These are phyloP conservation scores for Asterella californica DNA, from an alignment of 225 moss, liverwort and hornwort species.

Conservation along the genomic window DNA sequence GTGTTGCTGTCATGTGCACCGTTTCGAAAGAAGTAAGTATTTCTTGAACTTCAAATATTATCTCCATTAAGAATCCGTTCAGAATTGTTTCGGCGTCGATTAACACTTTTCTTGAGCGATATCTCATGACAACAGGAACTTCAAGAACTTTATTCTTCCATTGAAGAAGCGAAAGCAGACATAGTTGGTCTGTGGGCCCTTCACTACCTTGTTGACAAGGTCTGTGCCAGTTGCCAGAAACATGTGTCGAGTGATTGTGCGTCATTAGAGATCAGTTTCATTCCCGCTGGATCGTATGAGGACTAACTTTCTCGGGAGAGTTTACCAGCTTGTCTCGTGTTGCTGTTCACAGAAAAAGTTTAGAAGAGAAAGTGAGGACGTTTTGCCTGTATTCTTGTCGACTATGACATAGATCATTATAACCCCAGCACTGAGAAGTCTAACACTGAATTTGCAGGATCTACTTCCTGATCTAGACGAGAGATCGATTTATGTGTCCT, in stretches of 20 bases:
- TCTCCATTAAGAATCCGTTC: too few species aligned
- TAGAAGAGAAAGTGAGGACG: not conserved
- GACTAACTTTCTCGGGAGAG: not conserved
- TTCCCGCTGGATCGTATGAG: not conserved
- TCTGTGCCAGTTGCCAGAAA: conserved; percentile 19
- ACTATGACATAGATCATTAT: too few species aligned
- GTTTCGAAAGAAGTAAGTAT: too few species aligned
- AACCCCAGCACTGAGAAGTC: too few species aligned
- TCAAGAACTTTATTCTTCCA: conserved; percentile 82
- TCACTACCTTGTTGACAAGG: conserved; percentile 88
- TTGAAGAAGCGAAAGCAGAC: conserved; percentile 98
- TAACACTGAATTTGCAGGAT: conserved; percentile 44
- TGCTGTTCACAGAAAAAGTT: too few species aligned
- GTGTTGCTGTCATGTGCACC: not conserved
- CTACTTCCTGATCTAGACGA: conserved; percentile 54
- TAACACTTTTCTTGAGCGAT: not conserved
- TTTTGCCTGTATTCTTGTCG: not conserved
- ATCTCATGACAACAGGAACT: conserved; percentile 56
- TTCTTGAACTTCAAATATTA: not conserved
- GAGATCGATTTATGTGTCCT: conserved; percentile 86
- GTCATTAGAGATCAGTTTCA: not conserved
- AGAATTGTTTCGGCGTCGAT: too few species aligned
- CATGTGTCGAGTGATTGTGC: not conserved
- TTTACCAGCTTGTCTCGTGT: not conserved
- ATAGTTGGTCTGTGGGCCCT: conserved; percentile 98